Evolutionary conservation across 2,329 filamentous ascomycete genomes (phyloP).

Genomic region (Neopestalotiopsis rosae): DNA sequence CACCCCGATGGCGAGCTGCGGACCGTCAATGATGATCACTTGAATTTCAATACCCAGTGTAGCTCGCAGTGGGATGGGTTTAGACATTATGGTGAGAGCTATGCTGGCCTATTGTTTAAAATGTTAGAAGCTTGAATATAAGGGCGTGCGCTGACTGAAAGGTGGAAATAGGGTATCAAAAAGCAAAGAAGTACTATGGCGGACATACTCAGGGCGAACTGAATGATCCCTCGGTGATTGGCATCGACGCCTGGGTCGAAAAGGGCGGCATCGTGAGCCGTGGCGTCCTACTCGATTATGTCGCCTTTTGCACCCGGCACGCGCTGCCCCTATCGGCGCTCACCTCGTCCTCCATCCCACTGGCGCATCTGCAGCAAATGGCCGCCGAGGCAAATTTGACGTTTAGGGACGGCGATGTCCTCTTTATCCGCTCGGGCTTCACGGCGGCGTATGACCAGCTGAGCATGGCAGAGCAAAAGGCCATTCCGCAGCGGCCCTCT

Average conservation of each 20-base stretch:
- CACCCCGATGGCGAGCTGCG: background rate
- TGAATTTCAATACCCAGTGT: conserved; percentile 43
- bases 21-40: conserved; percentile 39
- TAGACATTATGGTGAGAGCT: conserved; percentile 35
- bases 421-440: conserved; percentile 45
- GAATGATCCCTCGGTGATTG: conserved; percentile 40
- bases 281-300: conserved; percentile 52
- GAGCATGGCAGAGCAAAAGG: conserved; percentile 26
- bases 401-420: conserved; percentile 43
- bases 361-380: conserved; percentile 39
- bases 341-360: conserved; percentile 17
- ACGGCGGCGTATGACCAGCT: conserved; percentile 36
- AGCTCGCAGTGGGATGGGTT: conserved; percentile 45
- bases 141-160: conserved; percentile 21
- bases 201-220: conserved; percentile 44
- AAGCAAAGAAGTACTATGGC: conserved; percentile 46
- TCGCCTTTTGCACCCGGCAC: conserved; percentile 20
- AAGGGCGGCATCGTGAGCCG: conserved; percentile 48
- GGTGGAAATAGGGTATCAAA: conserved; percentile 41
- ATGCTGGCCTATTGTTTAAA: background rate
- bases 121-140: too few relatives aligned
- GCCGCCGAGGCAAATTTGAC: conserved; percentile 37
- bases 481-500: conserved; percentile 29
- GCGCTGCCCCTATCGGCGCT: conserved; percentile 21
- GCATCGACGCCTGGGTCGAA: conserved; percentile 47